A percentile compares a stretch with the other conserved stretches of the same genome.
phyloP scores from a whole-genome alignment of 768 basidiomycete genomes.

The Pluteus cervinus region DNA sequence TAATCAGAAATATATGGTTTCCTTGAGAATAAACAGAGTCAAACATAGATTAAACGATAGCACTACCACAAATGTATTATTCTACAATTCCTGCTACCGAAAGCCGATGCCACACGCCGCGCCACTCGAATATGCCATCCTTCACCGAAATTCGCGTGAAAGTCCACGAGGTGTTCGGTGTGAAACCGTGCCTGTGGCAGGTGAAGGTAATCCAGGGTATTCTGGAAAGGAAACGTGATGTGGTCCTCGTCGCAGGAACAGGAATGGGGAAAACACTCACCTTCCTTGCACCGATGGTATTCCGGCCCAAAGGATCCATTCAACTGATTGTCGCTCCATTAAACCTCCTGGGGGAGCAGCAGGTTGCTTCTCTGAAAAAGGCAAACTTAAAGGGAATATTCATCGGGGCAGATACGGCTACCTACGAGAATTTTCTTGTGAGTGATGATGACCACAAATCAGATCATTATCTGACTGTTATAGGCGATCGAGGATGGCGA shows the following conservation, averaged over 20 bases:
- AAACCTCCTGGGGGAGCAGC: constrained; percentile 19
- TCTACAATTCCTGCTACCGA: too few species aligned
- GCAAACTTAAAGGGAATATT: constrained; percentile 10
- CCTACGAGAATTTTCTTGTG: constrained; percentile 12
- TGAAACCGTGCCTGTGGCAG: constrained; percentile 16
- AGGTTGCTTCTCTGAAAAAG: constrained; percentile 2
- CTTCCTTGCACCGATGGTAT: constrained; percentile 25
- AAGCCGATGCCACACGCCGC: too few species aligned
- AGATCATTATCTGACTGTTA: neutral
- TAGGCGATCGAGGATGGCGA: constrained; percentile 14
- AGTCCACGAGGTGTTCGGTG: constrained; percentile 2
- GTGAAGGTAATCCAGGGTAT: constrained; percentile 11
- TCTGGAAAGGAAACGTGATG: constrained; percentile 13
- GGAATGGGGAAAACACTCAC: constrained; percentile 24
- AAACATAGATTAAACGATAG: too few species aligned
- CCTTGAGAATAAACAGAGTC: too few species aligned
- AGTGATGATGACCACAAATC: neutral
- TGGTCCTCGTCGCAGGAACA: constrained; percentile 19
- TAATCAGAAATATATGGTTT: too few species aligned
- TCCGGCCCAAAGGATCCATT: constrained; percentile 7
- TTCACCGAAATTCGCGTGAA: neutral
- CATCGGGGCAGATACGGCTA: constrained; percentile 13
- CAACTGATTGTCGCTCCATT: constrained; percentile 20
- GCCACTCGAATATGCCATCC: neutral
- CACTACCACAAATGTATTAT: too few species aligned